Conservation (phyloP, 2,329 filamentous ascomycete species). For the Ploettnerulaceae sp. region DNA sequence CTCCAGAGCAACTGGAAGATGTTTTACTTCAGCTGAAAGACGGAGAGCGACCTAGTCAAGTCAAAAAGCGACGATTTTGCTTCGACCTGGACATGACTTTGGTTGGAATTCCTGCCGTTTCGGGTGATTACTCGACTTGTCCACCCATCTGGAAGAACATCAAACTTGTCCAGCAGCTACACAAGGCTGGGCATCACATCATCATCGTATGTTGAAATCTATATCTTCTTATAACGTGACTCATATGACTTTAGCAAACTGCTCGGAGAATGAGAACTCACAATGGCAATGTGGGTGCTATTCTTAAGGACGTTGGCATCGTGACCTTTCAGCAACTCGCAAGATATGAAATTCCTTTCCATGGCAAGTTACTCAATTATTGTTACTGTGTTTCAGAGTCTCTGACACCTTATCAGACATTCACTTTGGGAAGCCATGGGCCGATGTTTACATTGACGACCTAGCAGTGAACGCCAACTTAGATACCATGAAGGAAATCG, state of each 20-base stretch:
- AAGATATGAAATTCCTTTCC: constrained; percentile 9
- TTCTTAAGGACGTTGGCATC: constrained; percentile 11
- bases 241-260: constrained; percentile 8
- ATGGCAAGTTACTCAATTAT: not conserved
- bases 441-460: constrained; percentile 12
- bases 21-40: constrained; percentile 28
- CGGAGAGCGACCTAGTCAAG: constrained; percentile 21
- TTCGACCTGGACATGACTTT: constrained; percentile 34
- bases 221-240: not conserved
- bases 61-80: constrained; percentile 32
- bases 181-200: constrained; percentile 9
- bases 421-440: constrained; percentile 12
- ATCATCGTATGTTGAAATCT: constrained; percentile 5
- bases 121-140: constrained; percentile 10
- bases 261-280: constrained; percentile 11
- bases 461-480: constrained; percentile 11
- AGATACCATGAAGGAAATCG: constrained; percentile 12
- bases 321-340: constrained; percentile 17
- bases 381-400: too few relatives aligned
- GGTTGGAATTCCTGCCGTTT: constrained; percentile 26
- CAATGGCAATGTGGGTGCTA: constrained; percentile 9
- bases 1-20: constrained; percentile 18
- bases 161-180: constrained; percentile 9
- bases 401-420: too few relatives aligned
- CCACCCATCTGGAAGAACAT: constrained; percentile 14